These are phyloP conservation scores for Hypoxylon rubiginosum DNA, from an alignment of 2,329 filamentous ascomycete genomes.

Conservation along the genomic window DNA sequence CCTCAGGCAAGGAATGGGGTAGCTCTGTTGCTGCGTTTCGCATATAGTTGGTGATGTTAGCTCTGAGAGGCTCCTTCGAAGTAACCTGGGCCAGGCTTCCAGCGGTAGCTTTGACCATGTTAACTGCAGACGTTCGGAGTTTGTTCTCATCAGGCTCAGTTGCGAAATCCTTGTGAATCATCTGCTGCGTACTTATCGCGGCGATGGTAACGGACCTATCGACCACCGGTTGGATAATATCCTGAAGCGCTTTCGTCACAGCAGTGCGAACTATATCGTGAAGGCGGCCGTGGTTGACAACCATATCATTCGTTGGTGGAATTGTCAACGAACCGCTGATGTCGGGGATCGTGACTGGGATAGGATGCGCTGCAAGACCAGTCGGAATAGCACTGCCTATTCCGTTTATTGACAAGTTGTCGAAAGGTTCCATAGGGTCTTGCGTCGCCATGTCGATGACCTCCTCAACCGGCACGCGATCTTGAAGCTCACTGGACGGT, in stretches of 20 bases:
- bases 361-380: conserved; percentile 81
- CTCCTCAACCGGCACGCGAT: conserved; percentile 76
- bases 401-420: conserved; percentile 82
- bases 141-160: conserved; percentile 92
- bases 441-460: conserved; percentile 70
- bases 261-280: conserved; percentile 86
- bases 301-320: conserved; percentile 83
- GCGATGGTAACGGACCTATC: conserved; percentile 98
- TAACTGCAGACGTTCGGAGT: conserved; percentile 86
- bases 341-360: conserved; percentile 86
- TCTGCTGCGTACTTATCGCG: conserved; percentile 94
- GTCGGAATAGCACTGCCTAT: conserved; percentile 76
- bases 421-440: conserved; percentile 84
- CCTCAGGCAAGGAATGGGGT: conserved; percentile 88
- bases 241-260: conserved; percentile 89
- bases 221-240: conserved; percentile 97
- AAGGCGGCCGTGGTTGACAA: conserved; percentile 76
- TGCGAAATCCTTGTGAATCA: conserved; percentile 96
- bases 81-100: no score
- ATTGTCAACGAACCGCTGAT: conserved; percentile 83
- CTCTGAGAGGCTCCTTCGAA: no score
- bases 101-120: conserved; percentile 79
- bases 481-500: conserved; percentile 86
- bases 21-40: conserved; percentile 77
- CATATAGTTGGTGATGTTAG: conserved; percentile 93